phyloP scores from a whole-genome alignment of 805 yeast species.

The Kodamaea laetipori region DNA sequence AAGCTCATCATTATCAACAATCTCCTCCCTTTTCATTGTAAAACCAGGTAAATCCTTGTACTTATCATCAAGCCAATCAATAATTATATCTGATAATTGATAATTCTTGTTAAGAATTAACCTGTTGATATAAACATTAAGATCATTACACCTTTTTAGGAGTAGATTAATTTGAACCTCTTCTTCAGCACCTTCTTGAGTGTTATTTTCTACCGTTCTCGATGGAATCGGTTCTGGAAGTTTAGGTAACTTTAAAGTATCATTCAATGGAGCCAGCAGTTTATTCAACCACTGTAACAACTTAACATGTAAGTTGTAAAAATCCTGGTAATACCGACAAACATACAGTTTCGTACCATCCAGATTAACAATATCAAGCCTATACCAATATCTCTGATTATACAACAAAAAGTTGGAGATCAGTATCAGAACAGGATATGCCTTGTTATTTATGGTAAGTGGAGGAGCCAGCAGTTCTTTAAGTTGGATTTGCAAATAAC shows the following conservation, averaged over 20 bases:
- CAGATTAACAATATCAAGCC: constrained; percentile 43
- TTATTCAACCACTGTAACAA: constrained; percentile 25
- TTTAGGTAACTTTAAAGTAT: constrained; percentile 32
- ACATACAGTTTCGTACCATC: constrained; percentile 40
- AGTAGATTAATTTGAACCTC: constrained; percentile 23
- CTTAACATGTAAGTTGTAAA: constrained; percentile 46
- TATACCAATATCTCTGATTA: constrained; percentile 53
- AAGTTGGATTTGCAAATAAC: constrained; percentile 32
- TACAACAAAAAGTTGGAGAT: constrained; percentile 43
- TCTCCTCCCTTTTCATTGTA: constrained; percentile 5
- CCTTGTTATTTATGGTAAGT: constrained; percentile 31
- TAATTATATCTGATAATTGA: constrained; percentile 28
- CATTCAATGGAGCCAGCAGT: constrained; percentile 13
- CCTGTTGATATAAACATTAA: constrained; percentile 42
- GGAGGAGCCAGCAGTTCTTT: constrained; percentile 24
- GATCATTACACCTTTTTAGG: constrained; percentile 40
- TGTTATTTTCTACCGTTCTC: constrained; percentile 22
- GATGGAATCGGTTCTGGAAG: constrained; percentile 52
- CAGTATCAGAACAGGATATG: constrained; percentile 36
- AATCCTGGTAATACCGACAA: constrained; percentile 54
- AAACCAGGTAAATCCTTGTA: constrained; percentile 31
- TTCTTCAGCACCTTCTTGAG: constrained; percentile 9
- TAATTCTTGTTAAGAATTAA: constrained; percentile 32
- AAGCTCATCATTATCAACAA: constrained; percentile 24
- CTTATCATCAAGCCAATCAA: constrained; percentile 31